phyloP scores from a whole-genome alignment of 441 rosid species.

The Mallotus japonicus region DNA sequence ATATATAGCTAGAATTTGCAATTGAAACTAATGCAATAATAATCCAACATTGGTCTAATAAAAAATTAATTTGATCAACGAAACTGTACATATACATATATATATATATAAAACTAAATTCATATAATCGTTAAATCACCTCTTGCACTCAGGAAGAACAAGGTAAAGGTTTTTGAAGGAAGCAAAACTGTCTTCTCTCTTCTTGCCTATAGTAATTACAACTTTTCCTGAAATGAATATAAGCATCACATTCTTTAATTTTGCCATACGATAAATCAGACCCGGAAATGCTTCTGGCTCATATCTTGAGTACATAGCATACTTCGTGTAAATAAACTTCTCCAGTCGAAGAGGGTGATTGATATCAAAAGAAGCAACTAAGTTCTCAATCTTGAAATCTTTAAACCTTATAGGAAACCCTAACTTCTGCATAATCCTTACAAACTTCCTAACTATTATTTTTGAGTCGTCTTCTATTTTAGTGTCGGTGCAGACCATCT shows the following conservation, averaged over 20 bases:
- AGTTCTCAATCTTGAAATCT: constrained; percentile 73
- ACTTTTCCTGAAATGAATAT: too few species aligned
- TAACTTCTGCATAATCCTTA: constrained; percentile 62
- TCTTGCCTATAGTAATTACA: too few species aligned
- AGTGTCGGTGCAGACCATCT: constrained; percentile 73
- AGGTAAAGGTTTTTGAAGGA: too few species aligned
- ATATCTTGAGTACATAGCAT: constrained; percentile 54
- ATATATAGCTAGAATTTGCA: too few species aligned
- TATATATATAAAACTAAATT: too few species aligned
- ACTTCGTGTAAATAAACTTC: constrained; percentile 50
- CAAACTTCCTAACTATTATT: constrained; percentile 65
- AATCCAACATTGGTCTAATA: too few species aligned
- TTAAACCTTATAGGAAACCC: constrained; percentile 63
- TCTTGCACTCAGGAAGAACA: too few species aligned
- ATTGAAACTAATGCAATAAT: too few species aligned
- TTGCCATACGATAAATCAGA: constrained; percentile 64
- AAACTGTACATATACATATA: too few species aligned
- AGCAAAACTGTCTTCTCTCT: too few species aligned
- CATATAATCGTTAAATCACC: too few species aligned
- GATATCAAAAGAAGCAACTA: constrained; percentile 70
- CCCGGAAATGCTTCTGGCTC: constrained; percentile 74
- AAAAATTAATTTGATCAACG: too few species aligned
- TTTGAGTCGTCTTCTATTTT: constrained; percentile 52
- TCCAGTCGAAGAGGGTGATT: constrained; percentile 61
- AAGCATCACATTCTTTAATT: constrained; percentile 44